These are phyloP conservation scores for Chondrostereum purpureum DNA, from an alignment of 1,284 basidiomycete genomes.

Conservation along the genomic window DNA sequence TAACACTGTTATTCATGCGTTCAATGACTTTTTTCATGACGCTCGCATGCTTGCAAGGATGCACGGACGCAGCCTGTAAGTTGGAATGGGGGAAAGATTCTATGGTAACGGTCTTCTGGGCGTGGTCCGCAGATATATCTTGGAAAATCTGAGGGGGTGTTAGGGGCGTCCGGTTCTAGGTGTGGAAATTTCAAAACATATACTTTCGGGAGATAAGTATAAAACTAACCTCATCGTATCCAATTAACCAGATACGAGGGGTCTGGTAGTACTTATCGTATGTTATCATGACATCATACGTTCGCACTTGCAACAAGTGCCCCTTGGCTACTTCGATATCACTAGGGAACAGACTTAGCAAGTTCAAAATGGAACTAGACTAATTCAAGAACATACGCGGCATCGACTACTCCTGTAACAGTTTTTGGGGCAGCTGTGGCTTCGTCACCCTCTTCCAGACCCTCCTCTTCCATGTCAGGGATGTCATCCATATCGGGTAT, in stretches of 20 bases:
- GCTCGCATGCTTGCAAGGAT: conserved; percentile 97
- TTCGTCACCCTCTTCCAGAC: conserved; percentile 78
- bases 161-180: conserved; percentile 78
- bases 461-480: conserved; percentile 88
- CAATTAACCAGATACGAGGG: conserved; percentile 89
- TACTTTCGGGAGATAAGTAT: neutral
- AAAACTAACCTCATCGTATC: conserved; percentile 81
- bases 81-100: conserved; percentile 93
- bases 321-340: conserved; percentile 60
- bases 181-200: neutral
- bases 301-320: conserved; percentile 91
- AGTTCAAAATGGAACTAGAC: too few species aligned
- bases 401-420: conserved; percentile 27
- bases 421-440: conserved; percentile 64
- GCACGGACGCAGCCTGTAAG: conserved; percentile 85
- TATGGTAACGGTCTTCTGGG: conserved; percentile 98
- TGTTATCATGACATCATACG: conserved; percentile 99
- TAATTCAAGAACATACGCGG: conserved; percentile 35
- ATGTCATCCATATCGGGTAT: conserved; percentile 87
- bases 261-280: conserved; percentile 99
- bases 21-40: conserved; percentile 99
- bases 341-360: conserved; percentile 34
- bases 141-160: conserved; percentile 92
- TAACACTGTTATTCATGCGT: conserved; percentile 88
- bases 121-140: conserved; percentile 96